These are phyloP conservation scores for Saccharomyces hybrid DNA, from an alignment of 1,139 yeast genomes.

Conservation along the genomic window DNA sequence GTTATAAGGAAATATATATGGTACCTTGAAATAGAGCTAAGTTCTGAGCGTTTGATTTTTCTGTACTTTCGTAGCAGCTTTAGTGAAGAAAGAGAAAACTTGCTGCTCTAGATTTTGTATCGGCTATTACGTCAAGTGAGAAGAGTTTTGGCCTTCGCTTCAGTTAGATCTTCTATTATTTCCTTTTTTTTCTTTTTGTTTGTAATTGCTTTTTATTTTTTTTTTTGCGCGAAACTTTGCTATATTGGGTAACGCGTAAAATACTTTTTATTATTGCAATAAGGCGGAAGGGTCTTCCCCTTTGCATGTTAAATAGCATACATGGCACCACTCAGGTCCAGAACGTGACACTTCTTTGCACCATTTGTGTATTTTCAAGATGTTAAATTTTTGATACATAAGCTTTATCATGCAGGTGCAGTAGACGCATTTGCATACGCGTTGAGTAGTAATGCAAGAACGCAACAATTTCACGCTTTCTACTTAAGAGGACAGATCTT, in stretches of 20 bases:
- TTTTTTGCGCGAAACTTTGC: neutral
- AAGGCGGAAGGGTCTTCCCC: neutral
- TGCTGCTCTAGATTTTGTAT: neutral
- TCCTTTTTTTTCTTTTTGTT: neutral
- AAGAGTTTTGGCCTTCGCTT: neutral
- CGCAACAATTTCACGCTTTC: neutral
- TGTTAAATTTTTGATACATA: neutral
- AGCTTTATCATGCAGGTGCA: neutral
- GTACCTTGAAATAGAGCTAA: neutral
- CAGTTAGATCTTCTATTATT: neutral
- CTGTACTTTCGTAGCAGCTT: neutral
- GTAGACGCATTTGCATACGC: neutral
- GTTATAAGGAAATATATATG: neutral
- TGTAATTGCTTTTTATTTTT: neutral
- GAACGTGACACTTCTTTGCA: neutral
- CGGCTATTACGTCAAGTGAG: neutral
- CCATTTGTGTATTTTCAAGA: neutral
- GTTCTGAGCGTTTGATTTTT: neutral
- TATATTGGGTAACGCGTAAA: neutral
- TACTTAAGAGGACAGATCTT: neutral
- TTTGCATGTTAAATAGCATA: neutral
- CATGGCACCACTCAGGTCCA: neutral
- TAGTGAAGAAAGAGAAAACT: neutral
- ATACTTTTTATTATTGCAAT: neutral
- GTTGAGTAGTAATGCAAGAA: neutral